A percentile compares a stretch with the other conserved stretches of the same genome.
Evolutionary conservation across 2,329 filamentous ascomycete genomes (phyloP).

Genomic region (Malbranchea zuffiana): DNA sequence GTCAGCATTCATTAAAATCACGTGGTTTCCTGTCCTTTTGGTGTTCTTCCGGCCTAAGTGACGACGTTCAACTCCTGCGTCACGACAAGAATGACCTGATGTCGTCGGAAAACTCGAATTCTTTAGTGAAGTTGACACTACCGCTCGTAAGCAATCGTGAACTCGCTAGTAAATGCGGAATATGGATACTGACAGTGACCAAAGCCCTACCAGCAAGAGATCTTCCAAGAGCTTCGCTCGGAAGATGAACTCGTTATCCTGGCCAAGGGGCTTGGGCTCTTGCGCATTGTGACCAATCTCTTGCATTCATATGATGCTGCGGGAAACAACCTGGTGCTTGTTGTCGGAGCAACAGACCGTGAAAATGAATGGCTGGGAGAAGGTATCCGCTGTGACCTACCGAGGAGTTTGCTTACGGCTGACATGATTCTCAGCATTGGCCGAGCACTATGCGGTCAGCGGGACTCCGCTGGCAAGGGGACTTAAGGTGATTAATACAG

Average conservation of each 20-base stretch:
- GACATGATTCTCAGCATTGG: slow-evolving; percentile 54
- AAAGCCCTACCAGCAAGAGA: slow-evolving; percentile 79
- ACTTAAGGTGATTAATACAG: slow-evolving; percentile 85
- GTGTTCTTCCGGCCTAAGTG: not conserved
- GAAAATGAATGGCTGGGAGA: slow-evolving; percentile 98
- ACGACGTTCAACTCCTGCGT: not conserved
- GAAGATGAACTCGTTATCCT: slow-evolving; percentile 92
- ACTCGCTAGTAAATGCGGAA: not conserved
- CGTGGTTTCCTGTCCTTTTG: slow-evolving; percentile 8
- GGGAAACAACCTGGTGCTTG: slow-evolving; percentile 80
- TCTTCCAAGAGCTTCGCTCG: slow-evolving; percentile 78
- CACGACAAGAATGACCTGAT: slow-evolving; percentile 8
- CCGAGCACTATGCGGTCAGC: slow-evolving; percentile 89
- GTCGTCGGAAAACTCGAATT: slow-evolving; percentile 9
- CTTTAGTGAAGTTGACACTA: slow-evolving; percentile 49
- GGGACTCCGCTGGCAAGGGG: slow-evolving; percentile 71
- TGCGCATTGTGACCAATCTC: slow-evolving; percentile 88
- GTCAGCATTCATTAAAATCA: too few species aligned
- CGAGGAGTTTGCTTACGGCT: not conserved
- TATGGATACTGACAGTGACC: slow-evolving; percentile 12
- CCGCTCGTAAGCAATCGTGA: slow-evolving; percentile 40
- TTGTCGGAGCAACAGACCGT: slow-evolving; percentile 80
- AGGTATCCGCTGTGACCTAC: slow-evolving; percentile 25
- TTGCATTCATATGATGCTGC: slow-evolving; percentile 94
- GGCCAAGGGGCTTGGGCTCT: slow-evolving; percentile 79